Conservation (phyloP, 2,329 filamentous ascomycete species). For the Apiospora marii region DNA sequence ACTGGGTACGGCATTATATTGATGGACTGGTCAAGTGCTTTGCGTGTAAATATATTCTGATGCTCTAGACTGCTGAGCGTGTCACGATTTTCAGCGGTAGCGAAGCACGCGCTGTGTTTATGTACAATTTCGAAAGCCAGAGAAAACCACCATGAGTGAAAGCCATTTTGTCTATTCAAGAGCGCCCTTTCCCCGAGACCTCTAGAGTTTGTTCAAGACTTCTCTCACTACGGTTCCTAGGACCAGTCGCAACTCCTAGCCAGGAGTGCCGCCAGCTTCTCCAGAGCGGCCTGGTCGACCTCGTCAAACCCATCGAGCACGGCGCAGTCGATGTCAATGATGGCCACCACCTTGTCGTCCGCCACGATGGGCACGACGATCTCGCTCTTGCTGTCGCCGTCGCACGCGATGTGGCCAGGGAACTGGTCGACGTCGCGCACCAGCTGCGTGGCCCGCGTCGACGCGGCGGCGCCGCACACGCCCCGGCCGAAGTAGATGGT, state of each 20-base stretch:
- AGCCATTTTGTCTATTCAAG: background rate
- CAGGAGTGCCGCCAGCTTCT: slow-evolving; percentile 69
- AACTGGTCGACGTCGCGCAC: slow-evolving; percentile 76
- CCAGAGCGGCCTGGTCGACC: slow-evolving; percentile 70
- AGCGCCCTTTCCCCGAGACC: background rate
- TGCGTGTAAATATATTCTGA: background rate
- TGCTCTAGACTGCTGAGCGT: background rate
- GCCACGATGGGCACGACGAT: slow-evolving; percentile 78
- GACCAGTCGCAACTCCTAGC: slow-evolving; percentile 72
- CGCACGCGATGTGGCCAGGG: slow-evolving; percentile 84
- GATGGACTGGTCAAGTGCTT: background rate
- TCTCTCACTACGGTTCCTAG: slow-evolving; percentile 24
- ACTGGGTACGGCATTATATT: background rate
- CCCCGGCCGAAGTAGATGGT: slow-evolving; percentile 76
- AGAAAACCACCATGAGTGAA: background rate
- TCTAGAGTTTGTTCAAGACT: background rate
- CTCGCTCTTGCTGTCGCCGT: slow-evolving; percentile 78
- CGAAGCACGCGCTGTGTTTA: background rate
- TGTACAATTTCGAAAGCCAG: background rate
- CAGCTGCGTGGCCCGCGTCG: slow-evolving; percentile 67
- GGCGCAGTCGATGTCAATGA: slow-evolving; percentile 83
- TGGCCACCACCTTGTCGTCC: slow-evolving; percentile 65
- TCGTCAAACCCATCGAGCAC: slow-evolving; percentile 72
- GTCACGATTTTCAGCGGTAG: background rate
- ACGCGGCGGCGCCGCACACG: slow-evolving; percentile 77